Evolutionary conservation across 2,329 filamentous ascomycete genomes (phyloP), one percentile per base, ranked within the genome.

Genomic region (Corinectria fuckeliana): DNA sequence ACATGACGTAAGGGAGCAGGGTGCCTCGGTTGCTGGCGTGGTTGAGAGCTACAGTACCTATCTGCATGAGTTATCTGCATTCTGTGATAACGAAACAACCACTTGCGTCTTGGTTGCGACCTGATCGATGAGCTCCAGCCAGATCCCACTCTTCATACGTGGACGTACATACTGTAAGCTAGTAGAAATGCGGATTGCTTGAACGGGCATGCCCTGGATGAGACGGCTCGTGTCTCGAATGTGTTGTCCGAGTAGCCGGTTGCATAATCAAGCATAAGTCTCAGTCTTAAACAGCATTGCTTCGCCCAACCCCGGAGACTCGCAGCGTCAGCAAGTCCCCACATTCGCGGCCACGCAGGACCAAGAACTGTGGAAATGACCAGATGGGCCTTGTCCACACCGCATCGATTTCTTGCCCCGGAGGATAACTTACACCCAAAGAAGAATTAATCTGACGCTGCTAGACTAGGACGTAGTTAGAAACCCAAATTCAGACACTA

Each of bases 1-100:
- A 47, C 55, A 58, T 58, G 55, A 57, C 55, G 55, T 57, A 57
- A 57, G 41, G 55, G 28, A 20, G 13, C 20, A 20, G 41, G 13
- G 32, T 47, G 21, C 34, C 54, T 50, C 54, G 20, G 30, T 51
- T 8, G 34, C 13, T 32, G 32, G 34, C 21, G 11, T 34, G 25
- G 49, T 32, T 30, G 49, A 30, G 42, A 52, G 49, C 49, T 48
- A 14, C 39, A n/a, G n/a, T n/a, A n/a, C n/a, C n/a, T n/a, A n/a
- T n/a, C n/a, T n/a, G n/a, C n/a, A n/a, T n/a, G n/a, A n/a, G n/a
- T 41, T 50, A 30, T 18, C 25, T 30, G 21, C 45, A 30, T 25
- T 36, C 38, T 5, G 32, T 49, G 41, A 44, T 44, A 51, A 30
- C 39, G 38, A 26, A 38, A n/a, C 42, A 45, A 45, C n/a, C n/a